These are phyloP conservation scores for Lipomyces spencermartinsiae DNA, from an alignment of 805 yeast genomes.

Conservation along the genomic window DNA sequence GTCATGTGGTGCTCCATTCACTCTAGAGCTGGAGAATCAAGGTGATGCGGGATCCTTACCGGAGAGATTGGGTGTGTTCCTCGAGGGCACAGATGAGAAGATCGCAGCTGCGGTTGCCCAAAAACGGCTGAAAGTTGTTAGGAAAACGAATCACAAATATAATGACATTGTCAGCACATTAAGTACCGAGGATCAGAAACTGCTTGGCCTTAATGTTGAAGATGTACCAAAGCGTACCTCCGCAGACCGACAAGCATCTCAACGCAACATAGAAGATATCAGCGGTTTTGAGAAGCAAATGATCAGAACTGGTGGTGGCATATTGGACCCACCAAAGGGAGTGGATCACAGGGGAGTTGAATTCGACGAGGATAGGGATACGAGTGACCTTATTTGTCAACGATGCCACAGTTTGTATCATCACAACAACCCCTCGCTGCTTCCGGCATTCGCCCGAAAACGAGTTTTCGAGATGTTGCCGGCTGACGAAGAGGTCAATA, in stretches of 20 bases:
- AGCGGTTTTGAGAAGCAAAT: not conserved
- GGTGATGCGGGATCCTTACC: not conserved
- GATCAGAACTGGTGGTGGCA: not conserved
- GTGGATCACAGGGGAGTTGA: not conserved
- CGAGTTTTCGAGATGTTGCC: slow-evolving; percentile 23
- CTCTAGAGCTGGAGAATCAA: not conserved
- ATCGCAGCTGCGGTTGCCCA: not conserved
- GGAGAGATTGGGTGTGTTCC: not conserved
- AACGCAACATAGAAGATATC: not conserved
- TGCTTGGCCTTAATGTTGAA: not conserved
- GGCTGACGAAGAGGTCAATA: slow-evolving; percentile 46
- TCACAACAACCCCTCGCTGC: slow-evolving; percentile 16
- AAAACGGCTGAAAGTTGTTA: not conserved
- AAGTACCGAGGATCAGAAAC: not conserved
- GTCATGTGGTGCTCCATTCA: slow-evolving; percentile 8
- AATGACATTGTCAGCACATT: not conserved
- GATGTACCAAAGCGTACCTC: not conserved
- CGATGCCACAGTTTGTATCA: slow-evolving; percentile 21
- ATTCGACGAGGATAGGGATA: not conserved
- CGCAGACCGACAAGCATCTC: not conserved
- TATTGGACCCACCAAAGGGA: not conserved
- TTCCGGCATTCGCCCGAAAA: slow-evolving; percentile 6
- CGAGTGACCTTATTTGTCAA: slow-evolving; percentile 13
- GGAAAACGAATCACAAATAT: not conserved
- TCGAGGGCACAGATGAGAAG: not conserved